phyloP scores from a whole-genome alignment of 305 asterid genomes.

The Fraxinus latifolia region DNA sequence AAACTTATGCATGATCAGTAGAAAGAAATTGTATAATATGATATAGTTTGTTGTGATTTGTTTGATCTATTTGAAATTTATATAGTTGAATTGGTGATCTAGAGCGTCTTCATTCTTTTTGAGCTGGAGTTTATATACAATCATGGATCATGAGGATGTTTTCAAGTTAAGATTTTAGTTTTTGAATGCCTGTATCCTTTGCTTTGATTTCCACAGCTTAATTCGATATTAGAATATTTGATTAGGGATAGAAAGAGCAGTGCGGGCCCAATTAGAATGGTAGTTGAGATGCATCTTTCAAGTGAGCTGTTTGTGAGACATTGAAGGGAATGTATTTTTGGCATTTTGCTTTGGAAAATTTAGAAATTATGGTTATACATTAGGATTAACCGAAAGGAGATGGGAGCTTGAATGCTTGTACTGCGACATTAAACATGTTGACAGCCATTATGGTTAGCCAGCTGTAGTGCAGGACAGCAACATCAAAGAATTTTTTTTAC shows the following conservation, averaged over 20 bases:
- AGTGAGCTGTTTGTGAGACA: slow-evolving; percentile 10
- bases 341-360: not conserved
- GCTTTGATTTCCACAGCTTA: not conserved
- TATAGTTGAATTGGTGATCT: not conserved
- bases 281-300: slow-evolving; percentile 15
- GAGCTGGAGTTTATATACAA: not conserved
- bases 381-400: slow-evolving; percentile 34
- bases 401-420: slow-evolving; percentile 34
- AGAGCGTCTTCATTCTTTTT: not conserved
- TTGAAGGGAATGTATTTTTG: not conserved
- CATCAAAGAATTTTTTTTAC: not conserved
- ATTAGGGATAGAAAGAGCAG: slow-evolving; percentile 6
- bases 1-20: no score
- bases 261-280: slow-evolving; percentile 13
- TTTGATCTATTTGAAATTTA: not conserved
- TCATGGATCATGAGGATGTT: not conserved
- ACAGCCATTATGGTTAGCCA: slow-evolving; percentile 23
- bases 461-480: slow-evolving; percentile 29
- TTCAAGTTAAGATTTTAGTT: not conserved
- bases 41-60: not conserved
- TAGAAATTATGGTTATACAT: slow-evolving; percentile 12
- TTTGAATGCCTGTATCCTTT: not conserved
- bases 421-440: slow-evolving; percentile 16
- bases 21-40: no score
- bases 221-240: not conserved